These are phyloP conservation scores for Rhodotorula mucilaginosa DNA, from an alignment of 1,284 basidiomycete species.

Conservation along the genomic window DNA sequence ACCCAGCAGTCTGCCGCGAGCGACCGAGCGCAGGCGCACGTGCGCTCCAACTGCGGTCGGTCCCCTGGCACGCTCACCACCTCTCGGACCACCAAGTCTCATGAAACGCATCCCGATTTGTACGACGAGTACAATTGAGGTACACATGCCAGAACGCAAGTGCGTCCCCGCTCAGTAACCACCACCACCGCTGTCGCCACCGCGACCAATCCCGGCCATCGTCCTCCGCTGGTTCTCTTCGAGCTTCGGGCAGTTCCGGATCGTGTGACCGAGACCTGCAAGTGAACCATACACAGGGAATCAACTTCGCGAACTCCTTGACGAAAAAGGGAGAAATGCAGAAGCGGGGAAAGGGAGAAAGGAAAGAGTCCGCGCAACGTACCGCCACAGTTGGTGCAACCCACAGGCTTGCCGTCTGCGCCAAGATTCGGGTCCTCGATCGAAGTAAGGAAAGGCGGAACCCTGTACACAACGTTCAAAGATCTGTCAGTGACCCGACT, in stretches of 20 bases:
- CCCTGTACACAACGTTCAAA: conserved; percentile 55
- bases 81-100: no score
- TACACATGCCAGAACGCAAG: no score
- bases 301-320: not conserved
- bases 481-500: not conserved
- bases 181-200: conserved; percentile 15
- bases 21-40: no score
- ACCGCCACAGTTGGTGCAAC: conserved; percentile 96
- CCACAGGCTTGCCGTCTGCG: conserved; percentile 71
- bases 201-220: conserved; percentile 62
- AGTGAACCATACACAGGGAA: not conserved
- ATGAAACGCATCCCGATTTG: no score
- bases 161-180: not conserved
- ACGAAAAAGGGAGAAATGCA: no score
- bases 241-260: conserved; percentile 92
- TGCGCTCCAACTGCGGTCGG: no score
- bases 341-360: not conserved
- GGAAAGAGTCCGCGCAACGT: conserved; percentile 40
- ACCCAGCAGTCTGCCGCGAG: no score
- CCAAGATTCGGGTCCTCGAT: conserved; percentile 87
- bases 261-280: conserved; percentile 82
- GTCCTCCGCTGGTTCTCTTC: conserved; percentile 87
- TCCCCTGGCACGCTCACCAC: no score
- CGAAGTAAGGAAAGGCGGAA: conserved; percentile 88
- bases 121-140: no score